Conservation (phyloP, 1,284 basidiomycete species). For the Apiotrichum gracile region DNA sequence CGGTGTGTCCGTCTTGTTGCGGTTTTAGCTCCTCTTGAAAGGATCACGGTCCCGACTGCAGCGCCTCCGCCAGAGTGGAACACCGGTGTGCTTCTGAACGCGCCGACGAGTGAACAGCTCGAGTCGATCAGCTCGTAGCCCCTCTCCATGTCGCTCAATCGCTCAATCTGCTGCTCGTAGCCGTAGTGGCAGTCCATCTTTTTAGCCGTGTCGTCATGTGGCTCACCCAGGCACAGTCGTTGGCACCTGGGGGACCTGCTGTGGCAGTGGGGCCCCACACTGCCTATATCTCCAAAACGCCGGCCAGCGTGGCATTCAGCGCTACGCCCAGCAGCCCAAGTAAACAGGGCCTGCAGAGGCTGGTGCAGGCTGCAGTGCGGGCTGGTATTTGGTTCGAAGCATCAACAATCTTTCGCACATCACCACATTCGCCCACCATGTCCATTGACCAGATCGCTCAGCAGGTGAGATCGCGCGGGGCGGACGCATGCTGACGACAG, state of each 20-base stretch:
- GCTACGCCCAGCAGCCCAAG: not conserved
- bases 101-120: too few relatives aligned
- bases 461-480: conserved; percentile 28
- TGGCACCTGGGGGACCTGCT: not conserved
- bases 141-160: too few relatives aligned
- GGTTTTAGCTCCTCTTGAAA: too few relatives aligned
- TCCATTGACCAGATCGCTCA: conserved; percentile 56
- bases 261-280: not conserved
- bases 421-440: conserved; percentile 50
- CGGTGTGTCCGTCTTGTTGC: too few relatives aligned
- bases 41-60: too few relatives aligned
- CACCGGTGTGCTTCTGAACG: too few relatives aligned
- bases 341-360: not conserved
- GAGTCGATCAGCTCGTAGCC: too few relatives aligned
- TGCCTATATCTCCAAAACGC: not conserved
- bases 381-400: not conserved
- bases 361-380: not conserved
- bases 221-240: not conserved
- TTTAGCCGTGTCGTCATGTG: too few relatives aligned
- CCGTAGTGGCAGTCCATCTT: too few relatives aligned
- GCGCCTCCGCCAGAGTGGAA: too few relatives aligned
- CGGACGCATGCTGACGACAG: conserved; percentile 37
- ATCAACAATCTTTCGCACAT: not conserved
- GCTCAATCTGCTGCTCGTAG: too few relatives aligned
- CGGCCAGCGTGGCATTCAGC: not conserved